Conservation (phyloP, 2,329 filamentous ascomycete species). For the Botrytis paeoniae region DNA sequence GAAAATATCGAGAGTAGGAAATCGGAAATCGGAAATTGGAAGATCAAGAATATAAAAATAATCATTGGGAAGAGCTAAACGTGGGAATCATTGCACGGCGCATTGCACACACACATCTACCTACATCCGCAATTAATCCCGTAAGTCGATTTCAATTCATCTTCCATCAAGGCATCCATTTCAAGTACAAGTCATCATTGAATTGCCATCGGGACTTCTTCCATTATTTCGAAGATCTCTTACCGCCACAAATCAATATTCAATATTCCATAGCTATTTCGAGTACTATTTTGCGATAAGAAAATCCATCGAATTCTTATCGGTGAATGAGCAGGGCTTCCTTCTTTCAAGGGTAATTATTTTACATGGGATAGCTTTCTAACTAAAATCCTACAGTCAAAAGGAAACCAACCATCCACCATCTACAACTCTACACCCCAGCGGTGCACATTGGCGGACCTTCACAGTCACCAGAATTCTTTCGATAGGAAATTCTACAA, state of each 20-base stretch:
- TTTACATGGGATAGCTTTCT: conserved; percentile 14
- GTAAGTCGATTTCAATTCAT: not conserved
- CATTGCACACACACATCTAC: not conserved
- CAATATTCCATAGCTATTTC: not conserved
- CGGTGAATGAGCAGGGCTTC: not conserved
- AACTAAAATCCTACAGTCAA: conserved; percentile 26
- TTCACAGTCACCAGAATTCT: not conserved
- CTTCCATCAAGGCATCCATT: not conserved
- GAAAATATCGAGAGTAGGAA: not conserved
- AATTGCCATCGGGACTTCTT: not conserved
- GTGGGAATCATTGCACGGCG: conserved; percentile 1
- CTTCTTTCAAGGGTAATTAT: not conserved
- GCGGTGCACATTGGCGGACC: not conserved
- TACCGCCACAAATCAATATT: not conserved
- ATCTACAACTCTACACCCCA: not conserved
- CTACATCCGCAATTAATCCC: not conserved
- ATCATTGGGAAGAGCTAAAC: not conserved
- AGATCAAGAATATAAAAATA: conserved; percentile 4
- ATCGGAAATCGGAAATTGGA: not conserved
- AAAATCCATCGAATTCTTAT: conserved; percentile 6
- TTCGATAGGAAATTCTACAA: conserved; percentile 17
- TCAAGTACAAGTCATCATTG: not conserved
- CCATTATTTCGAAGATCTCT: not conserved
- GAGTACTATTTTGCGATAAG: conserved; percentile 8
- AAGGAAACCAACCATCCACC: not conserved